These are phyloP conservation scores for Ophiocordyceps unilateralis DNA, from an alignment of 2,329 filamentous ascomycete species.

Conservation along the genomic window DNA sequence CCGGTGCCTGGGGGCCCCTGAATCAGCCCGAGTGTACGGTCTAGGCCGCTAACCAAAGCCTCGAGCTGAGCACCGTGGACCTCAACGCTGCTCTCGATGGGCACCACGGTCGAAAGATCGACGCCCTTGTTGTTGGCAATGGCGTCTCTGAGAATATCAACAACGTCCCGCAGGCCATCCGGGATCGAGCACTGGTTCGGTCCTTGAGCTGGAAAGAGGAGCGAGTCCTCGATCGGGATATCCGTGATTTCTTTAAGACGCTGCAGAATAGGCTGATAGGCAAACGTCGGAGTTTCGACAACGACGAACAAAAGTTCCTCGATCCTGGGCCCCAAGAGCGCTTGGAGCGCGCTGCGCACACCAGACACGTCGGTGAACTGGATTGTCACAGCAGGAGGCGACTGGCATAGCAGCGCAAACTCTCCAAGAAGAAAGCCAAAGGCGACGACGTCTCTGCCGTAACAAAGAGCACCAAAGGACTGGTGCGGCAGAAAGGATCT, in stretches of 20 bases:
- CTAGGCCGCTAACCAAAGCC: slow-evolving; percentile 37
- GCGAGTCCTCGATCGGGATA: slow-evolving; percentile 34
- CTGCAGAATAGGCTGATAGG: slow-evolving; percentile 48
- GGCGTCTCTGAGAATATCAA: not conserved
- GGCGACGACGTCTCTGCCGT: slow-evolving; percentile 30
- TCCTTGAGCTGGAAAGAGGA: slow-evolving; percentile 20
- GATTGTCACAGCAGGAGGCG: slow-evolving; percentile 30
- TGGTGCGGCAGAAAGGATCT: slow-evolving; percentile 37
- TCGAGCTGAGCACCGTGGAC: slow-evolving; percentile 28
- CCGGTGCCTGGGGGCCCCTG: slow-evolving; percentile 64
- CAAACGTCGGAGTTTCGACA: slow-evolving; percentile 49
- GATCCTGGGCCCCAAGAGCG: slow-evolving; percentile 14
- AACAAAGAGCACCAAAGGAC: slow-evolving; percentile 43
- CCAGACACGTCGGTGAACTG: slow-evolving; percentile 29
- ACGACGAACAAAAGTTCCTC: slow-evolving; percentile 29
- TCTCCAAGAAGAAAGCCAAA: slow-evolving; percentile 43
- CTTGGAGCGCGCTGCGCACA: slow-evolving; percentile 27
- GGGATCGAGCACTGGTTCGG: slow-evolving; percentile 4
- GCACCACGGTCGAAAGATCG: slow-evolving; percentile 3
- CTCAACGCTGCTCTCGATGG: slow-evolving; percentile 5
- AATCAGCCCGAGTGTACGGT: slow-evolving; percentile 38
- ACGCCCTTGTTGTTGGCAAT: not conserved
- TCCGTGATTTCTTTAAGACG: slow-evolving; percentile 37
- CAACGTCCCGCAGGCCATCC: not conserved
- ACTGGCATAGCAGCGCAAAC: slow-evolving; percentile 21